Percentiles rank a stretch among this genome's conserved stretches.
phyloP scores from a whole-genome alignment of 352 stramenopile species.

The Globisporangium polare region DNA sequence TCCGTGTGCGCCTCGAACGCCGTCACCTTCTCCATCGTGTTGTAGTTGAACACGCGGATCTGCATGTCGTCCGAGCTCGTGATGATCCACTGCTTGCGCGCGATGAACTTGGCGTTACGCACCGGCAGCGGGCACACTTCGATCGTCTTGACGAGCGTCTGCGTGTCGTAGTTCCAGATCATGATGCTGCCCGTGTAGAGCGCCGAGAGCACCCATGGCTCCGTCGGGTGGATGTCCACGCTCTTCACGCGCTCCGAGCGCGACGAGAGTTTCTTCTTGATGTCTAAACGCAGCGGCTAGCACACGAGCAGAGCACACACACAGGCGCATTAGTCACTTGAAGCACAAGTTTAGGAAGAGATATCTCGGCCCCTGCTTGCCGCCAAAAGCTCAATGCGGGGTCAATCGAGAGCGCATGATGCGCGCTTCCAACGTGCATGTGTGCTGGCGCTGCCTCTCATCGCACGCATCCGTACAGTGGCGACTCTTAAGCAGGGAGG shows the following conservation, averaged over 20 bases:
- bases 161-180: constrained; percentile 98
- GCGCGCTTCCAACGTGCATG: not conserved
- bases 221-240: constrained; percentile 97
- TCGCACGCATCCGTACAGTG: too few species aligned
- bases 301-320: not conserved
- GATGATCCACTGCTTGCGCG: constrained; percentile 97
- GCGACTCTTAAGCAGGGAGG: not conserved
- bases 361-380: too few species aligned
- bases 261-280: constrained; percentile 94
- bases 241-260: constrained; percentile 98
- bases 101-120: constrained; percentile 92
- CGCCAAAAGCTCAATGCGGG: too few species aligned
- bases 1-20: constrained; percentile 97
- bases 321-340: not conserved
- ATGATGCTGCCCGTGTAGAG: constrained; percentile 98
- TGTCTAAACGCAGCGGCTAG: constrained; percentile 75
- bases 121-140: constrained; percentile 96
- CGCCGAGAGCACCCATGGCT: constrained; percentile 97
- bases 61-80: constrained; percentile 96
- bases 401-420: not conserved
- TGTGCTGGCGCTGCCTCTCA: not conserved
- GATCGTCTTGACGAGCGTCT: constrained; percentile 96
- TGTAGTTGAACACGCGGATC: constrained; percentile 99
- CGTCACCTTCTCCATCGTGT: constrained; percentile 97
- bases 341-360: not conserved